phyloP scores from a whole-genome alignment of 805 yeast genomes.

The Teunomyces stri region DNA sequence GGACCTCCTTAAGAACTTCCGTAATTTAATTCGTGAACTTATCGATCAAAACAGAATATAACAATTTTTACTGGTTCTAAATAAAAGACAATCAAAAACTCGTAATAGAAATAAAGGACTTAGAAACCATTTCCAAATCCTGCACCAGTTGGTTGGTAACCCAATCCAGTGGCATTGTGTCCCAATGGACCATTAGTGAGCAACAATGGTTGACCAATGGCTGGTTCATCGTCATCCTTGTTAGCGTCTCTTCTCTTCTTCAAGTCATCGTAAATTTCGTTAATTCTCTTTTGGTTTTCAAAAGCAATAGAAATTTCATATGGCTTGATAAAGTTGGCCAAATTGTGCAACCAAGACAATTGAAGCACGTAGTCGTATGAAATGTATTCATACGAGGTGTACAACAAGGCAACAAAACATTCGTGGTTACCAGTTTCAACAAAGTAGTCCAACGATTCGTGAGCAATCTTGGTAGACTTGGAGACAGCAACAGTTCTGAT shows the following conservation, averaged over 20 bases:
- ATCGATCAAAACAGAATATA: conserved; percentile 1
- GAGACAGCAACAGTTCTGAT: conserved; percentile 89
- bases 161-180: conserved; percentile 43
- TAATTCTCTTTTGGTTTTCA: conserved; percentile 69
- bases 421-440: conserved; percentile 97
- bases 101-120: conserved; percentile 3
- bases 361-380: conserved; percentile 84
- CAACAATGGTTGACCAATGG: conserved; percentile 68
- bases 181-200: conserved; percentile 70
- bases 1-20: conserved; percentile 1
- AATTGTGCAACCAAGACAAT: conserved; percentile 83
- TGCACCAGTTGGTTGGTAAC: conserved; percentile 69
- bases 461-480: conserved; percentile 74
- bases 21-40: neutral
- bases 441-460: conserved; percentile 84
- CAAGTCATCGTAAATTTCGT: conserved; percentile 66
- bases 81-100: conserved; percentile 5
- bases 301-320: conserved; percentile 80
- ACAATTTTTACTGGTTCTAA: conserved; percentile 4
- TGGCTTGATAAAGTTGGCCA: conserved; percentile 86
- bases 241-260: conserved; percentile 66
- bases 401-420: conserved; percentile 87
- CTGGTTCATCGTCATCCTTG: conserved; percentile 42
- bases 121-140: conserved; percentile 60
- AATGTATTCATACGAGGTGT: conserved; percentile 77